Evolutionary conservation across 2,329 filamentous ascomycete genomes (phyloP).

Genomic region (Daldinia sp.): DNA sequence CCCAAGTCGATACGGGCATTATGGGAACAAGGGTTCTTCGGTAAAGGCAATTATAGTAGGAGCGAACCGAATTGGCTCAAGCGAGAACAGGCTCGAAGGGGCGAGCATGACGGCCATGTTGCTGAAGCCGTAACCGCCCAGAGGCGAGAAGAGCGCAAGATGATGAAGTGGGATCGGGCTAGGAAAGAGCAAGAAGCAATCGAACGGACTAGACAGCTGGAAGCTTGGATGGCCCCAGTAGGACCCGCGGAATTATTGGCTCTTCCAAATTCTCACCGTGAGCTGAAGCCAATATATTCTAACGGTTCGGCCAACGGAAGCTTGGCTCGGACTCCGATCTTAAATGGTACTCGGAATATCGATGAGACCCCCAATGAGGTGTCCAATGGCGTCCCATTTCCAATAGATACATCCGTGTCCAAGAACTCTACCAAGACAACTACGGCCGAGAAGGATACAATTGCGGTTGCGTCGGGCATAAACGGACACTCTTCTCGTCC

Average conservation of each 20-base stretch:
- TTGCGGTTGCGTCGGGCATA: neutral
- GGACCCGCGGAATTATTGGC: slow-evolving; percentile 63
- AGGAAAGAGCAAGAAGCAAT: slow-evolving; percentile 87
- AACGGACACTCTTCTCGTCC: slow-evolving; percentile 32
- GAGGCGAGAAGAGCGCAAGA: slow-evolving; percentile 81
- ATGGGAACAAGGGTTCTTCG: slow-evolving; percentile 98
- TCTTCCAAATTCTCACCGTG: slow-evolving; percentile 66
- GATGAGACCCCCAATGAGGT: neutral
- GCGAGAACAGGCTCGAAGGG: slow-evolving; percentile 79
- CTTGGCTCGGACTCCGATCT: neutral
- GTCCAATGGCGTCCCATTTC: slow-evolving; percentile 13
- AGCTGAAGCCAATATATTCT: slow-evolving; percentile 47
- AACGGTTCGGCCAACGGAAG: slow-evolving; percentile 37
- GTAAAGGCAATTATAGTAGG: slow-evolving; percentile 90
- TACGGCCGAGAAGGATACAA: neutral
- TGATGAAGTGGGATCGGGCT: slow-evolving; percentile 93
- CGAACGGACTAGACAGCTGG: slow-evolving; percentile 70
- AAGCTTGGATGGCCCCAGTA: slow-evolving; percentile 60
- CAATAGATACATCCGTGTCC: neutral
- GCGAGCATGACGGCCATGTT: slow-evolving; percentile 73
- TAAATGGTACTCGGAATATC: slow-evolving; percentile 6
- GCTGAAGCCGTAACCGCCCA: slow-evolving; percentile 84
- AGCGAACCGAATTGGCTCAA: slow-evolving; percentile 96
- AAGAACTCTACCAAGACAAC: neutral
- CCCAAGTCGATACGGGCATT: slow-evolving; percentile 79